Evolutionary conservation across 331 rosid species (phyloP).

Genomic region (Malus hybrid): DNA sequence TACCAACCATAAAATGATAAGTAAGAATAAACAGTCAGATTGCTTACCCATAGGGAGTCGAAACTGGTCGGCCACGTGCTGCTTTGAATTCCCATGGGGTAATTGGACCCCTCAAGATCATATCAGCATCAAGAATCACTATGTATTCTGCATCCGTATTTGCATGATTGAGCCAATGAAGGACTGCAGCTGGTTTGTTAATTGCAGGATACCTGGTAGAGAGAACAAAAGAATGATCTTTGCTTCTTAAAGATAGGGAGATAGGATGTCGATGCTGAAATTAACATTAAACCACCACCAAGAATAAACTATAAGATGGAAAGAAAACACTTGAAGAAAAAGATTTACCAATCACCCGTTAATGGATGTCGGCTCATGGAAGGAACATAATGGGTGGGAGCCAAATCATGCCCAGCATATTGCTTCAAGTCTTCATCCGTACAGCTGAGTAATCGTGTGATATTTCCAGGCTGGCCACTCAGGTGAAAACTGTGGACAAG

Average conservation of each 20-base stretch:
- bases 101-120: slow-evolving; percentile 92
- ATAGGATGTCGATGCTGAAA: not conserved
- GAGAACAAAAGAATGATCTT: slow-evolving; percentile 1
- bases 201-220: slow-evolving; percentile 91
- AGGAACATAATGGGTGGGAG: slow-evolving; percentile 93
- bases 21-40: not conserved
- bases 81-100: slow-evolving; percentile 99
- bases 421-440: slow-evolving; percentile 59
- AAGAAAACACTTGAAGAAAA: not conserved
- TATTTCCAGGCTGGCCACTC: slow-evolving; percentile 94
- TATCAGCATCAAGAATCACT: slow-evolving; percentile 97
- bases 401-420: slow-evolving; percentile 76
- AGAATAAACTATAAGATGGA: not conserved
- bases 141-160: slow-evolving; percentile 78
- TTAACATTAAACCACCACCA: not conserved
- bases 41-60: slow-evolving; percentile 95
- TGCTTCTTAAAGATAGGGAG: not conserved
- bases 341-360: slow-evolving; percentile 88
- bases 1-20: not conserved
- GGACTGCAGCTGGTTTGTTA: slow-evolving; percentile 95
- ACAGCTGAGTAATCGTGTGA: slow-evolving; percentile 94
- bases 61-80: slow-evolving; percentile 77
- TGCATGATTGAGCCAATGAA: slow-evolving; percentile 96
- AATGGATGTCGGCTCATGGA: slow-evolving; percentile 93
- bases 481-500: slow-evolving; percentile 74